Conservation (phyloP, 805 yeast species). For the Komagataella ulmi region DNA sequence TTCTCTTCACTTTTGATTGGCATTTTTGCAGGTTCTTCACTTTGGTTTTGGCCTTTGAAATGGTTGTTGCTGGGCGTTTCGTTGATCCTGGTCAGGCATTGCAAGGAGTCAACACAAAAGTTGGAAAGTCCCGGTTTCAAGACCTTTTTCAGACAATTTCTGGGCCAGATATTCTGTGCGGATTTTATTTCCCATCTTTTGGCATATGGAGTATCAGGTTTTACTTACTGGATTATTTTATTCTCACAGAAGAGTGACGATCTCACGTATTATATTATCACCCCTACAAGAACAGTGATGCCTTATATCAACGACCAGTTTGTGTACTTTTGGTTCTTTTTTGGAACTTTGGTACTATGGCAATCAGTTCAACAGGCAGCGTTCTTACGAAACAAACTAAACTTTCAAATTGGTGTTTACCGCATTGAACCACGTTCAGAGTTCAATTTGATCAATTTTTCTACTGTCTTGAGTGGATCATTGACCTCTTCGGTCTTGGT, state of each 20-base stretch:
- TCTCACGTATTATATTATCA: constrained; percentile 14
- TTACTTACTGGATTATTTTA: constrained; percentile 7
- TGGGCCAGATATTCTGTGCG: constrained; percentile 12
- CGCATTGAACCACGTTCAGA: constrained; percentile 21
- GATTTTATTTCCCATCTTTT: constrained; percentile 9
- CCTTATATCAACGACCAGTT: constrained; percentile 27
- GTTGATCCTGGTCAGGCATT: constrained; percentile 13
- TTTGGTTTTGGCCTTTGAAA: constrained; percentile 13
- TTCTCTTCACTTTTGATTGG: constrained; percentile 8
- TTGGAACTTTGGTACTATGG: constrained; percentile 23
- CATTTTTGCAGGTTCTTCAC: constrained; percentile 9
- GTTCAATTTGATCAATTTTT: constrained; percentile 8
- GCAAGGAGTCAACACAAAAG: constrained; percentile 14
- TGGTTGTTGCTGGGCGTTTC: constrained; percentile 13
- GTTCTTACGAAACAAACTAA: constrained; percentile 41
- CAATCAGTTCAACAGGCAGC: constrained; percentile 39
- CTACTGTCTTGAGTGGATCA: constrained; percentile 23
- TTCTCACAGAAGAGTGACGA: constrained; percentile 9
- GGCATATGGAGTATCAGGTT: constrained; percentile 11
- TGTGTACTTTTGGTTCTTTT: constrained; percentile 36
- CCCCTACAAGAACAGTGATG: constrained; percentile 24
- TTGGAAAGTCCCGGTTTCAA: constrained; percentile 13
- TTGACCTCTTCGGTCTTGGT: constrained; percentile 17
- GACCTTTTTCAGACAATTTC: constrained; percentile 11
- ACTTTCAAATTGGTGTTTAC: constrained; percentile 28